A percentile compares a stretch with the other conserved stretches of the same genome.
These are phyloP conservation scores for Pulveroboletus sp. DNA, from an alignment of 768 basidiomycete species.

Conservation along the genomic window DNA sequence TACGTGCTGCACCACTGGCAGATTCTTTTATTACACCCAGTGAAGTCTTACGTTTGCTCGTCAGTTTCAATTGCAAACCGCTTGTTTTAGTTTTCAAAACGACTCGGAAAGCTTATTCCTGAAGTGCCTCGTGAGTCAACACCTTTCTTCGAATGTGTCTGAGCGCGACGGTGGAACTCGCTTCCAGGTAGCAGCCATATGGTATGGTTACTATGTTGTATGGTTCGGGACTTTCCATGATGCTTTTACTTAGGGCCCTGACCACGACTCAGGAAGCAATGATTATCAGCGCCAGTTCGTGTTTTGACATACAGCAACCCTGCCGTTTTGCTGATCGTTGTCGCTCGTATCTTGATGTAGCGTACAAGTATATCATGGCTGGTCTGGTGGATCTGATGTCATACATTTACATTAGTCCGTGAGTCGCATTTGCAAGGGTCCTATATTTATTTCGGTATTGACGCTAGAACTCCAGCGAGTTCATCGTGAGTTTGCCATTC, in stretches of 20 bases:
- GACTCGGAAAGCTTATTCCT: not conserved
- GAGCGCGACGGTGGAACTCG: too few species aligned
- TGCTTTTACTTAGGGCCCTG: not conserved
- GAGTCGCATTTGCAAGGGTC: not conserved
- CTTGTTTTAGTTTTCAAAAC: not conserved
- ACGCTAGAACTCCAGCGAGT: not conserved
- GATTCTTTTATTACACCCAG: not conserved
- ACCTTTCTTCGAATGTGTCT: too few species aligned
- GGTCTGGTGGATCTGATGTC: not conserved
- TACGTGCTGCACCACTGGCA: not conserved
- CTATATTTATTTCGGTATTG: not conserved
- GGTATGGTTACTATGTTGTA: not conserved
- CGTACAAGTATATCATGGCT: not conserved
- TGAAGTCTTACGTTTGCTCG: not conserved
- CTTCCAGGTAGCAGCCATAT: not conserved
- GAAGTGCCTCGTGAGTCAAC: not conserved
- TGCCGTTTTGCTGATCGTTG: too few species aligned
- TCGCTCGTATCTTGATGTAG: not conserved
- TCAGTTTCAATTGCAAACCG: too few species aligned
- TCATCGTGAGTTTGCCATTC: not conserved
- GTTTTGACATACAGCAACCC: not conserved
- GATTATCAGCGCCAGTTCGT: not conserved
- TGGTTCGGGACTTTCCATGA: not conserved
- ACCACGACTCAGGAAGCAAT: not conserved
- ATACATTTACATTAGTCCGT: not conserved